Percentiles rank a stretch among this genome's conserved stretches.
Evolutionary conservation across 306 rosid species (phyloP).

Genomic region (Psophocarpus tetragonolobus): DNA sequence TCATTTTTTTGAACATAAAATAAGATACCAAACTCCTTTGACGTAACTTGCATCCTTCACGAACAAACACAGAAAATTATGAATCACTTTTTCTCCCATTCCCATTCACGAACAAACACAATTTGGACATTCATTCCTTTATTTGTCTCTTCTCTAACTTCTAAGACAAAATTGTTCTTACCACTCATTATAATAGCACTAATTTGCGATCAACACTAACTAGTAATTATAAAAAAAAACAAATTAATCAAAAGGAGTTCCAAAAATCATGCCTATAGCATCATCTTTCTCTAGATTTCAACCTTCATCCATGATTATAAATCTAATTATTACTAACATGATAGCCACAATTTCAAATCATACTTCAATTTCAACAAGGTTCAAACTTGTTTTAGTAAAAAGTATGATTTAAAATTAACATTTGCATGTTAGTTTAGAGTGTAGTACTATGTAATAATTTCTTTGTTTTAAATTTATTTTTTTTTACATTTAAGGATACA

Average conservation of each 20-base stretch:
- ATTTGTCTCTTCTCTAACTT: not conserved
- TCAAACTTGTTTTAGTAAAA: too few relatives aligned
- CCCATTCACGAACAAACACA: not conserved
- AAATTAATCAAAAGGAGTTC: not conserved
- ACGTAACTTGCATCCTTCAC: not conserved
- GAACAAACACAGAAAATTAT: not conserved
- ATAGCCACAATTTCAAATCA: not conserved
- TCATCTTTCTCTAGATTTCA: not conserved
- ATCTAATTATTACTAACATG: not conserved
- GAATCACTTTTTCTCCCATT: not conserved
- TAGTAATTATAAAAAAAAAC: not conserved
- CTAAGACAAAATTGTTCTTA: not conserved
- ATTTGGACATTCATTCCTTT: not conserved
- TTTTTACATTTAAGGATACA: conserved; percentile 52
- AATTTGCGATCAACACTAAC: not conserved
- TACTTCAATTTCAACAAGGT: too few relatives aligned
- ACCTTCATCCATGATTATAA: not conserved
- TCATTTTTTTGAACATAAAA: not conserved
- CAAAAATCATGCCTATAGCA: not conserved
- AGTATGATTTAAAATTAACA: too few relatives aligned
- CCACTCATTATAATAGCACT: not conserved
- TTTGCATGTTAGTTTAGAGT: too few relatives aligned
- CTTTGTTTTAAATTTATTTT: not conserved
- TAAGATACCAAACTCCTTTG: not conserved
- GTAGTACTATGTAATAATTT: too few relatives aligned